Evolutionary conservation across 306 rosid species (phyloP).

Genomic region (Albizia julibrissin): DNA sequence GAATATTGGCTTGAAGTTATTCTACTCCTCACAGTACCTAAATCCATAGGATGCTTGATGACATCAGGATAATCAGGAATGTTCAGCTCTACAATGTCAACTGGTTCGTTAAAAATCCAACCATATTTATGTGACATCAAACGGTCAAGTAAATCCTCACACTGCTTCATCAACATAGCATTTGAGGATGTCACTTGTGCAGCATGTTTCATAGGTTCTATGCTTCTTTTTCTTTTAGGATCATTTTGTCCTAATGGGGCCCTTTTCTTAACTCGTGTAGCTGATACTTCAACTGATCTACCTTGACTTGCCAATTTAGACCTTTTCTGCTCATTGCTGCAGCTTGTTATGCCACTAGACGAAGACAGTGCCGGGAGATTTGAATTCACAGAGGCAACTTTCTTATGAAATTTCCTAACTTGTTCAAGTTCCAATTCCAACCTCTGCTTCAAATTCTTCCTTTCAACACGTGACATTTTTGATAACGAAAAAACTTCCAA

Average conservation of each 20-base stretch:
- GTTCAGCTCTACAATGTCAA: neutral
- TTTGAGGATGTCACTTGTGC: constrained; percentile 44
- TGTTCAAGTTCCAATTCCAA: constrained; percentile 73
- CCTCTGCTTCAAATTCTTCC: constrained; percentile 59
- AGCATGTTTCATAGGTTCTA: constrained; percentile 47
- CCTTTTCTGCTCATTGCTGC: constrained; percentile 56
- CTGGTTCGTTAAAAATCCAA: constrained; percentile 70
- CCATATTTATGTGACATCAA: constrained; percentile 58
- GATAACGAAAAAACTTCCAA: constrained; percentile 58
- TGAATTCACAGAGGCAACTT: constrained; percentile 46
- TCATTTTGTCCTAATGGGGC: constrained; percentile 61
- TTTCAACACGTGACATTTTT: constrained; percentile 59
- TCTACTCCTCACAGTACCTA: neutral
- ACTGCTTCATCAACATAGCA: constrained; percentile 59
- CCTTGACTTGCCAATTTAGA: constrained; percentile 47
- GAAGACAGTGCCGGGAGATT: constrained; percentile 49
- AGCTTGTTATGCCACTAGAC: constrained; percentile 64
- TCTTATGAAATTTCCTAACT: constrained; percentile 63
- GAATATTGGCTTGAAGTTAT: constrained; percentile 54
- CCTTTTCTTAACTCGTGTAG: constrained; percentile 55
- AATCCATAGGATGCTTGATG: neutral
- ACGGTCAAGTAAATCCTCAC: constrained; percentile 57
- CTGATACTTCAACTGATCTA: constrained; percentile 37
- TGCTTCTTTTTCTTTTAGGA: constrained; percentile 48
- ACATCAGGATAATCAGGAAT: neutral